Conservation (phyloP, 805 yeast species). For the Kodamaea laetipori region DNA sequence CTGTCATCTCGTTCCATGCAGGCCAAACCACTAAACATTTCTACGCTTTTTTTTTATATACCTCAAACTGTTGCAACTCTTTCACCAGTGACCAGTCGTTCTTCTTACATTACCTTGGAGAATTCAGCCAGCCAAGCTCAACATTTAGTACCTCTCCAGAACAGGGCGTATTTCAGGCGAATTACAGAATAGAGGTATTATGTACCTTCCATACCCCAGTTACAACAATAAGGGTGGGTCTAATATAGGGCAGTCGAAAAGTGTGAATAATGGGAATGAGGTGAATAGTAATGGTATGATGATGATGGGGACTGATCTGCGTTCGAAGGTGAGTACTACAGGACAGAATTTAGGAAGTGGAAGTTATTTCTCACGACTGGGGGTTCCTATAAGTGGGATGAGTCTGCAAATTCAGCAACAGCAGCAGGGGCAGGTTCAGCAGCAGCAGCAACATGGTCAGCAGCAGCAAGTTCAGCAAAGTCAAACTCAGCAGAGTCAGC, state of each 20-base stretch:
- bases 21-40: no score
- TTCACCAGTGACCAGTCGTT: background rate
- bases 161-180: no score
- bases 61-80: no score
- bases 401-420: slow-evolving; percentile 13
- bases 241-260: background rate
- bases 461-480: slow-evolving; percentile 15
- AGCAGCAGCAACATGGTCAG: slow-evolving; percentile 16
- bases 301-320: background rate
- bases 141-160: no score
- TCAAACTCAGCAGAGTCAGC: background rate
- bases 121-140: no score
- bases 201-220: slow-evolving; percentile 11
- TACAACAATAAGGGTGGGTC: slow-evolving; percentile 4
- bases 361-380: background rate
- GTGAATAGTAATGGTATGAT: slow-evolving; percentile 2
- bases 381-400: no score
- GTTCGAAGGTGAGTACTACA: slow-evolving; percentile 3
- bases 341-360: slow-evolving; percentile 5
- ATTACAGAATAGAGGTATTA: no score
- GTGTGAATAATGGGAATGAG: background rate
- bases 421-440: slow-evolving; percentile 15
- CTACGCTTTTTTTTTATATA: no score
- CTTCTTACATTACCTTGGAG: no score
- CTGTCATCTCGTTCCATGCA: no score